Conservation (phyloP, 1,284 basidiomycete genomes). For the Neotropicomus parvogracilis region DNA sequence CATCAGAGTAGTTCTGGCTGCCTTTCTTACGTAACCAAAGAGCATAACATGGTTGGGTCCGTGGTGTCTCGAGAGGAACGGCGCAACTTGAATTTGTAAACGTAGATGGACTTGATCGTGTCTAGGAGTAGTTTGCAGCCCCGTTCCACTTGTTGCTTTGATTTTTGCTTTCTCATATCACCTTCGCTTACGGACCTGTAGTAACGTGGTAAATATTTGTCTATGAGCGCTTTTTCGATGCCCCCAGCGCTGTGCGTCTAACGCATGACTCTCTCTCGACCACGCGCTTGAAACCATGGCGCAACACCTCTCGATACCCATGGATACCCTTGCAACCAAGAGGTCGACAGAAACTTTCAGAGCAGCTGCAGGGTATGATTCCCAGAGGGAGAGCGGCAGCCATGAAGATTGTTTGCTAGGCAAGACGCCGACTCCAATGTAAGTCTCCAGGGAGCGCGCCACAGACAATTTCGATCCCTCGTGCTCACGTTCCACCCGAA, state of each 20-base stretch:
- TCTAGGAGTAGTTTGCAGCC: too few species aligned
- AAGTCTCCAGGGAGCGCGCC: not conserved
- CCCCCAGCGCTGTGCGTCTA: not conserved
- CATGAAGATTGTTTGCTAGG: slow-evolving; percentile 5
- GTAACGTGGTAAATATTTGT: slow-evolving; percentile 8
- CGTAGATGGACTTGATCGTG: too few species aligned
- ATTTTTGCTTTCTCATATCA: too few species aligned
- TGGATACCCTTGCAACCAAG: slow-evolving; percentile 9
- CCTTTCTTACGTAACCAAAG: too few species aligned
- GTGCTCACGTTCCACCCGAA: not conserved
- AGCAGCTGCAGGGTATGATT: not conserved
- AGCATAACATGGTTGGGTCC: too few species aligned
- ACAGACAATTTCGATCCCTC: not conserved
- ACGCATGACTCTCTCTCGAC: slow-evolving; percentile 4
- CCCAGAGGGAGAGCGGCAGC: not conserved
- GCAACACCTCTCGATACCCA: slow-evolving; percentile 20
- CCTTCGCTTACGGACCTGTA: not conserved
- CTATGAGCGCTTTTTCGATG: slow-evolving; percentile 9
- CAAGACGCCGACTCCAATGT: slow-evolving; percentile 27
- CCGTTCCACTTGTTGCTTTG: not conserved
- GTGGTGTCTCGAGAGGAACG: too few species aligned
- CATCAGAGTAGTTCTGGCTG: too few species aligned
- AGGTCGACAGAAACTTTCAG: not conserved
- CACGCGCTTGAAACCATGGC: slow-evolving; percentile 11
- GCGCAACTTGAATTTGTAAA: too few species aligned